Evolutionary conservation across 345 rosid genomes (phyloP).

Genomic region (Citrus mangshanensis): DNA sequence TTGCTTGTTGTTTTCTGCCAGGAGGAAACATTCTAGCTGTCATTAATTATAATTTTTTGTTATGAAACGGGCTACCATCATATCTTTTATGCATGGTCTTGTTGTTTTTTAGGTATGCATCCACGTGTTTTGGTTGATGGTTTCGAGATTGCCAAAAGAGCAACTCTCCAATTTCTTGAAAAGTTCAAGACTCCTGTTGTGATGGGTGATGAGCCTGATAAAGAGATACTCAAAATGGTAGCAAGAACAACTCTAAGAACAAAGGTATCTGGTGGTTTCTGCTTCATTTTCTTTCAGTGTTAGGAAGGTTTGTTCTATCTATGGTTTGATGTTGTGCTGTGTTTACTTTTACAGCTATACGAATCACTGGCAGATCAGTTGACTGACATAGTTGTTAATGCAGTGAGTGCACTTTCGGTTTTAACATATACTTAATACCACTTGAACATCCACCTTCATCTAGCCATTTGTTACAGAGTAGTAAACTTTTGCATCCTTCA

Average conservation of each 20-base stretch:
- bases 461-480: background rate
- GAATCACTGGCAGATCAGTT: conserved; percentile 93
- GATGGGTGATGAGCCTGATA: conserved; percentile 92
- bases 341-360: conserved; percentile 51
- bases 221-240: conserved; percentile 92
- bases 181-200: conserved; percentile 94
- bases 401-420: conserved; percentile 42
- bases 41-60: background rate
- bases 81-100: background rate
- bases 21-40: background rate
- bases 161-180: conserved; percentile 88
- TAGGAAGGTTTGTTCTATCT: background rate
- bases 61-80: background rate
- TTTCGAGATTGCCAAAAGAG: conserved; percentile 92
- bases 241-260: conserved; percentile 94
- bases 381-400: conserved; percentile 84
- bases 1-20: background rate
- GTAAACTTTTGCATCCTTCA: background rate
- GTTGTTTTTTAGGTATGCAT: conserved; percentile 71
- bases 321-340: background rate
- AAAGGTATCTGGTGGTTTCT: conserved; percentile 47
- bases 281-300: background rate
- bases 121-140: conserved; percentile 99
- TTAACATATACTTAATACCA: background rate
- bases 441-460: background rate